A percentile compares a stretch with the other conserved stretches of the same genome.
These are phyloP conservation scores for Apiotrichum sp. DNA, from an alignment of 1,284 basidiomycete species.

Conservation along the genomic window DNA sequence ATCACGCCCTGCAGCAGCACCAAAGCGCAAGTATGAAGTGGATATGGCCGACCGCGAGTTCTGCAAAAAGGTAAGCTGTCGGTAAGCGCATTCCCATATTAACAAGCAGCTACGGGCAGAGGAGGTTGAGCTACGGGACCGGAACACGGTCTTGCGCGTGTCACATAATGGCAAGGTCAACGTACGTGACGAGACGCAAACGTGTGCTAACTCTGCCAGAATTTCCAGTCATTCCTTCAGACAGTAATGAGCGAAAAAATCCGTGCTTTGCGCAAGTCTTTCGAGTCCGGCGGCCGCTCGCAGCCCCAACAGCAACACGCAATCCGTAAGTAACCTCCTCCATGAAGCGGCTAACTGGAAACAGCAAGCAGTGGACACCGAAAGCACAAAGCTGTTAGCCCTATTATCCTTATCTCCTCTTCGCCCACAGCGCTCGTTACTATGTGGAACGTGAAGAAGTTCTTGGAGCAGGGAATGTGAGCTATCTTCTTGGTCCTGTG, in stretches of 20 bases:
- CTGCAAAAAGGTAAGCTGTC: slow-evolving; percentile 59
- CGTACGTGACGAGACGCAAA: slow-evolving; percentile 20
- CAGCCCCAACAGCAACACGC: slow-evolving; percentile 10
- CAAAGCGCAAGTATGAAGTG: slow-evolving; percentile 70
- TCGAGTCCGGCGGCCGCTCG: slow-evolving; percentile 23
- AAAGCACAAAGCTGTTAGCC: slow-evolving; percentile 51
- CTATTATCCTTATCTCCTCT: slow-evolving; percentile 94
- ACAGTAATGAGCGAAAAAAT: slow-evolving; percentile 42
- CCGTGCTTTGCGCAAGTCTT: slow-evolving; percentile 28
- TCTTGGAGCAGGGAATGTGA: slow-evolving; percentile 81
- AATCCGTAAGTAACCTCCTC: neutral
- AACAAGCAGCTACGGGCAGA: slow-evolving; percentile 31
- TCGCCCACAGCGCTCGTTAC: slow-evolving; percentile 91
- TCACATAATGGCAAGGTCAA: slow-evolving; percentile 36
- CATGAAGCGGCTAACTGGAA: slow-evolving; percentile 11
- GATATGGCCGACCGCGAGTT: slow-evolving; percentile 70
- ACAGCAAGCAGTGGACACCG: slow-evolving; percentile 47
- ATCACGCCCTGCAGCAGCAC: slow-evolving; percentile 49
- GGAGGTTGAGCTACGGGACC: slow-evolving; percentile 40
- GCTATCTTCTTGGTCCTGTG: slow-evolving; percentile 39
- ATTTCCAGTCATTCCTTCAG: slow-evolving; percentile 37
- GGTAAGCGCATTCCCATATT: neutral
- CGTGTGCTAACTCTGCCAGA: slow-evolving; percentile 19
- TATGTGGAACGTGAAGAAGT: slow-evolving; percentile 94
- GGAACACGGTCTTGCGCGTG: slow-evolving; percentile 38